Evolutionary conservation across 257 asterid genomes (phyloP).

Genomic region (Nicotiana attenuata): DNA sequence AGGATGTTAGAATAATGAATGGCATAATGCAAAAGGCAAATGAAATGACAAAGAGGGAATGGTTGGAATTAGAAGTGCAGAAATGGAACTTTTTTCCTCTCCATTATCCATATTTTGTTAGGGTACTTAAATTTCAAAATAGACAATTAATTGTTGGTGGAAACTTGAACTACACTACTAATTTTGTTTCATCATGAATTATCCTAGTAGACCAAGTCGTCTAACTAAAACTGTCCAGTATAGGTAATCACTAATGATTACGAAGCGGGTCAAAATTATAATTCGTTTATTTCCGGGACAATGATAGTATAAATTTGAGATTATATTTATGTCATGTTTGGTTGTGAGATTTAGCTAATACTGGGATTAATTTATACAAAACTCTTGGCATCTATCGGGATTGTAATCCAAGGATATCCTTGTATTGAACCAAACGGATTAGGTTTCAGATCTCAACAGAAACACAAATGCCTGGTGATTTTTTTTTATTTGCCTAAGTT

Average conservation of each 20-base stretch:
- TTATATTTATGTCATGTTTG: too few species aligned
- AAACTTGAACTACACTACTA: background rate
- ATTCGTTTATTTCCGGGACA: too few species aligned
- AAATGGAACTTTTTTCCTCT: background rate
- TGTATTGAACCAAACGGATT: too few species aligned
- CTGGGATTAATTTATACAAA: too few species aligned
- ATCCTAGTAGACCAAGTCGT: background rate
- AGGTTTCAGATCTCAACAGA: too few species aligned
- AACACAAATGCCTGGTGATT: too few species aligned
- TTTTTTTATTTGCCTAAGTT: too few species aligned
- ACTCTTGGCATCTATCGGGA: too few species aligned
- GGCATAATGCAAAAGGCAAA: background rate
- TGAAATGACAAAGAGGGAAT: conserved; percentile 5
- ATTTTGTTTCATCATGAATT: background rate
- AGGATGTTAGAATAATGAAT: background rate
- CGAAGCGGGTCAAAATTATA: background rate
- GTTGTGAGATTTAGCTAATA: too few species aligned
- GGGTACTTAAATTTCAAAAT: background rate
- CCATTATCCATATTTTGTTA: background rate
- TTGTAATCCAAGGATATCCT: too few species aligned
- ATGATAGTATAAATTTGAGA: too few species aligned
- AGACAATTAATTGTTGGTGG: background rate
- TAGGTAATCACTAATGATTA: background rate
- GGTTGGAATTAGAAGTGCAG: background rate
- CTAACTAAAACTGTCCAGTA: background rate